These are phyloP conservation scores for Vaccinium myrtillus DNA, from an alignment of 148 eudicot genomes.

Conservation along the genomic window DNA sequence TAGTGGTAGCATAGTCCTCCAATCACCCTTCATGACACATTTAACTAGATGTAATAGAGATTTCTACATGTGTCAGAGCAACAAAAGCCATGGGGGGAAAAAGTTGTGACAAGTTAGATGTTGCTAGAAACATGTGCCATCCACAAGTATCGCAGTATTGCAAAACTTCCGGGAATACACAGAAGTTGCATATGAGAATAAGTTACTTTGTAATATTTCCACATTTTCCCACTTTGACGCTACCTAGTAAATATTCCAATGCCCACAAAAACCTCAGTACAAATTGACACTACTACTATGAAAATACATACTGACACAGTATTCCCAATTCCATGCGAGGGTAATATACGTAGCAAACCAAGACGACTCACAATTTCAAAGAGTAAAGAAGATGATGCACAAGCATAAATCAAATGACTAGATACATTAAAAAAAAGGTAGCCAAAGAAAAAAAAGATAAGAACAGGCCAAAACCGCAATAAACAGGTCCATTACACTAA, in stretches of 20 bases:
- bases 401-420: not conserved
- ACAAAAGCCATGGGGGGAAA: not conserved
- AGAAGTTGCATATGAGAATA: not conserved
- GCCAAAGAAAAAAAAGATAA: too few relatives aligned
- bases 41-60: not conserved
- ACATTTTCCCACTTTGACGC: not conserved
- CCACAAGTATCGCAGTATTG: not conserved
- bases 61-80: not conserved
- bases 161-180: not conserved
- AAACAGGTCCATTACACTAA: not conserved
- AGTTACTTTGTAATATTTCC: not conserved
- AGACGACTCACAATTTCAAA: not conserved
- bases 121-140: not conserved
- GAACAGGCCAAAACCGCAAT: not conserved
- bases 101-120: not conserved
- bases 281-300: not conserved
- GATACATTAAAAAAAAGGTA: not conserved
- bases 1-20: too few relatives aligned
- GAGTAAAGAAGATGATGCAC: slow-evolving; percentile 5
- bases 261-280: not conserved
- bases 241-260: not conserved
- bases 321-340: not conserved
- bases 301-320: not conserved
- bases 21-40: too few relatives aligned
- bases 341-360: not conserved